Percentiles rank a stretch among this genome's conserved stretches.
These are phyloP conservation scores for Chaetoceros tenuissimus DNA, from an alignment of 108 stramenopile genomes.

Conservation along the genomic window DNA sequence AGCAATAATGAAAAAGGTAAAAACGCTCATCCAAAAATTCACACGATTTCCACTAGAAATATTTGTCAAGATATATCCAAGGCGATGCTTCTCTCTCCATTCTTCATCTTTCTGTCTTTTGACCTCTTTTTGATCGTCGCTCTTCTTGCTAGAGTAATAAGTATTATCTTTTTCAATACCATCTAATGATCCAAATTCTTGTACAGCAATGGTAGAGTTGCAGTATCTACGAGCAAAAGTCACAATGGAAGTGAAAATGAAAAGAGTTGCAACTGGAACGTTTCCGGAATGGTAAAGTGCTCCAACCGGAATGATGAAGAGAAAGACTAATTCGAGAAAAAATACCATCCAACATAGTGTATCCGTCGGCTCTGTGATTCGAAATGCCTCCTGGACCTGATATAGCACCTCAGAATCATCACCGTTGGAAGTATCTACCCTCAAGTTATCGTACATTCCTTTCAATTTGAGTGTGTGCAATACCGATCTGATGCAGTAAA, in stretches of 20 bases:
- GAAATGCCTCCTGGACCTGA: constrained; percentile 39
- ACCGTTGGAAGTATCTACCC: background rate
- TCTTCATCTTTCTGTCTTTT: background rate
- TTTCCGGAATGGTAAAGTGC: background rate
- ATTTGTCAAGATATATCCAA: constrained; percentile 1
- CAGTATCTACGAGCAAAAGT: constrained; percentile 1
- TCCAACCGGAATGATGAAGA: constrained; percentile 37
- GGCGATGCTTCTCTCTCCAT: constrained; percentile 1
- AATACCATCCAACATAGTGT: constrained; percentile 34
- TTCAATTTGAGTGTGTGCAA: constrained; percentile 11
- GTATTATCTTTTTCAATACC: constrained; percentile 4
- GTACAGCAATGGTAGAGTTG: constrained; percentile 2
- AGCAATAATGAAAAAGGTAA: background rate
- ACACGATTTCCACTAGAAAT: background rate
- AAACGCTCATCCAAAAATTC: background rate
- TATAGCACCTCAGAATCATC: constrained; percentile 16
- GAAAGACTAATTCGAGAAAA: constrained; percentile 30
- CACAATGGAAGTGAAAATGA: background rate
- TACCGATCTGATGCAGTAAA: constrained; percentile 21
- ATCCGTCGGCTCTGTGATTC: constrained; percentile 32
- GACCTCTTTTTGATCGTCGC: background rate
- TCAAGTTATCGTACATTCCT: constrained; percentile 5
- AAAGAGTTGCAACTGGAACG: background rate
- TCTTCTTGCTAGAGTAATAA: too few relatives aligned
- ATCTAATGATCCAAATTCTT: constrained; percentile 3